phyloP scores from a whole-genome alignment of 2,329 filamentous ascomycete species.

The Ceratocystis alfenasii region DNA sequence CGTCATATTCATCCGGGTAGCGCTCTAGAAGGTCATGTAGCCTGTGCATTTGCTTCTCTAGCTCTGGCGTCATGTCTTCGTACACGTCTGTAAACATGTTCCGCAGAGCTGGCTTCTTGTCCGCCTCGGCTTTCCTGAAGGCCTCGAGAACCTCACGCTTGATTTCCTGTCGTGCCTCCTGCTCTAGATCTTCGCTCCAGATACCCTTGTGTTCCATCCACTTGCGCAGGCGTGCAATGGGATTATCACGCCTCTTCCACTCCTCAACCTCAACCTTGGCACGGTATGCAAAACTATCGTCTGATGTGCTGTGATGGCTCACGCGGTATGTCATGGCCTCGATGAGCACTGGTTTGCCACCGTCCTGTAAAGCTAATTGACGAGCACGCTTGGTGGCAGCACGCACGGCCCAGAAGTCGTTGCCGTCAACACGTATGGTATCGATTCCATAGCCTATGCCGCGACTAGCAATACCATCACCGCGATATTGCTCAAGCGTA shows the following conservation, averaged over 20 bases:
- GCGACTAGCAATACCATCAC: slow-evolving; percentile 78
- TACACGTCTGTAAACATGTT: slow-evolving; percentile 81
- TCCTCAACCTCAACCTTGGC: slow-evolving; percentile 88
- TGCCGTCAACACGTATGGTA: slow-evolving; percentile 85
- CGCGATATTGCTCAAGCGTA: slow-evolving; percentile 80
- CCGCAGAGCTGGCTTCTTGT: slow-evolving; percentile 62
- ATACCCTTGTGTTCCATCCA: slow-evolving; percentile 74
- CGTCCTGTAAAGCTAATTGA: slow-evolving; percentile 63
- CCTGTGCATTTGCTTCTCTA: slow-evolving; percentile 57
- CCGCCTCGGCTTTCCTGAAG: slow-evolving; percentile 71
- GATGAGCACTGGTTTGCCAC: slow-evolving; percentile 73
- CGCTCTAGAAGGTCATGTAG: slow-evolving; percentile 65
- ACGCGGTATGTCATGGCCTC: slow-evolving; percentile 99
- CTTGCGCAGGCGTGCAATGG: slow-evolving; percentile 72
- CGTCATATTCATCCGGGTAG: slow-evolving; percentile 88
- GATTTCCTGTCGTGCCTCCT: slow-evolving; percentile 51
- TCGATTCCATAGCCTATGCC: slow-evolving; percentile 90
- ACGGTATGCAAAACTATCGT: slow-evolving; percentile 93
- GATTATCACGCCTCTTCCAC: slow-evolving; percentile 86
- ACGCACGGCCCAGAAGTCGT: slow-evolving; percentile 80
- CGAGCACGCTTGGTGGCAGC: slow-evolving; percentile 69
- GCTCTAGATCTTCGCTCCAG: slow-evolving; percentile 80
- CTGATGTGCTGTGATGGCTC: slow-evolving; percentile 89
- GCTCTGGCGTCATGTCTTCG: slow-evolving; percentile 70
- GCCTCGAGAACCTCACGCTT: slow-evolving; percentile 69